Conservation (phyloP, 148 eudicot genomes). For the Amaranthus cruentus region DNA sequence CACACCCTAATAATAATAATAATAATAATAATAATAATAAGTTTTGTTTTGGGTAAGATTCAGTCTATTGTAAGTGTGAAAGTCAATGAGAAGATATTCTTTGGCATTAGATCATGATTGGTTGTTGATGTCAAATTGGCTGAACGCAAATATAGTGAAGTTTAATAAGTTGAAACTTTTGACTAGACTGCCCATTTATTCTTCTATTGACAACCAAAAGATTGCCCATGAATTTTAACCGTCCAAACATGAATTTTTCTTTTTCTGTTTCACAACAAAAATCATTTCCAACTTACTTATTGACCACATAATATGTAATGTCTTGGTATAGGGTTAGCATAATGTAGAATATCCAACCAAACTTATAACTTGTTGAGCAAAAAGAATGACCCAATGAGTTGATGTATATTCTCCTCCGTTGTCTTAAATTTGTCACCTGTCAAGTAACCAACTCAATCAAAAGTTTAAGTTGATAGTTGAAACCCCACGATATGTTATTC, state of each 20-base stretch:
- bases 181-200: slow-evolving; percentile 28
- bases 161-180: slow-evolving; percentile 23
- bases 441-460: no score
- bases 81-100: slow-evolving; percentile 13
- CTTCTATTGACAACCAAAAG: slow-evolving; percentile 16
- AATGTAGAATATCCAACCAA: slow-evolving; percentile 19
- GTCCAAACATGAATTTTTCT: background rate
- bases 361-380: background rate
- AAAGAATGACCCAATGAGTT: background rate
- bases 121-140: slow-evolving; percentile 11
- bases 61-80: background rate
- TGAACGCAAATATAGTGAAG: background rate
- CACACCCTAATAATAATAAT: no score
- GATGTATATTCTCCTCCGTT: background rate
- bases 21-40: background rate
- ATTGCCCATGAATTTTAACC: slow-evolving; percentile 11
- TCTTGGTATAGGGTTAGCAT: slow-evolving; percentile 19
- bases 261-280: background rate
- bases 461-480: no score
- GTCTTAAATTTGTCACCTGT: background rate
- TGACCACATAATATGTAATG: slow-evolving; percentile 4
- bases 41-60: background rate
- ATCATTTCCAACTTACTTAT: slow-evolving; percentile 7
- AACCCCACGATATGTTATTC: no score
- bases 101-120: slow-evolving; percentile 14